These are phyloP conservation scores for Colletotrichum sp. DNA, from an alignment of 2,329 filamentous ascomycete genomes.

Conservation along the genomic window DNA sequence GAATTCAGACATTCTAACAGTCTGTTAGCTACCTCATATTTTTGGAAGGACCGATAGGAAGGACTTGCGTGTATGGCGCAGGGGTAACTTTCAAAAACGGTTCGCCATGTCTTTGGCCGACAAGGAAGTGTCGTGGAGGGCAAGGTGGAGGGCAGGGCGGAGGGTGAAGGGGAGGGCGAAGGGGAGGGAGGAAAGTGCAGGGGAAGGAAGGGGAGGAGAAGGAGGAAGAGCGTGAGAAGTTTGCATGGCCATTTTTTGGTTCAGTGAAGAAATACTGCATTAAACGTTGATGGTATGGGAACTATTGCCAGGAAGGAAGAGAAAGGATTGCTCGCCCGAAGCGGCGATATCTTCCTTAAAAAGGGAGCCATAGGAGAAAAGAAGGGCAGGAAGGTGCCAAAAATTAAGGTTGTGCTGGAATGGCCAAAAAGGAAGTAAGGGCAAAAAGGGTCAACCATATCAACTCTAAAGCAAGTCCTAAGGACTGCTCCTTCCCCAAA, in stretches of 20 bases:
- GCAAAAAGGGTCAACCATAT: background rate
- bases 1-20: background rate
- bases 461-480: background rate
- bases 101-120: background rate
- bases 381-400: background rate
- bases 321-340: background rate
- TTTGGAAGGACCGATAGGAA: background rate
- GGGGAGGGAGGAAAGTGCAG: background rate
- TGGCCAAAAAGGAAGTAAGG: background rate
- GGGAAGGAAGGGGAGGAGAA: background rate
- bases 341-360: background rate
- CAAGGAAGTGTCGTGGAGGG: background rate
- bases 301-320: background rate
- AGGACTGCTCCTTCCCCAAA: background rate
- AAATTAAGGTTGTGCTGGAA: background rate
- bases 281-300: background rate
- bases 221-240: background rate
- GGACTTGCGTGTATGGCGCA: background rate
- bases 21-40: background rate
- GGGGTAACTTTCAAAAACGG: background rate
- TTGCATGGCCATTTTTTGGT: background rate
- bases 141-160: background rate
- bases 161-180: background rate
- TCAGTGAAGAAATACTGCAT: background rate
- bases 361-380: background rate